A percentile compares a stretch with the other conserved stretches of the same genome.
phyloP scores from a whole-genome alignment of 2,329 filamentous ascomycete species.

The Claviceps africana region DNA sequence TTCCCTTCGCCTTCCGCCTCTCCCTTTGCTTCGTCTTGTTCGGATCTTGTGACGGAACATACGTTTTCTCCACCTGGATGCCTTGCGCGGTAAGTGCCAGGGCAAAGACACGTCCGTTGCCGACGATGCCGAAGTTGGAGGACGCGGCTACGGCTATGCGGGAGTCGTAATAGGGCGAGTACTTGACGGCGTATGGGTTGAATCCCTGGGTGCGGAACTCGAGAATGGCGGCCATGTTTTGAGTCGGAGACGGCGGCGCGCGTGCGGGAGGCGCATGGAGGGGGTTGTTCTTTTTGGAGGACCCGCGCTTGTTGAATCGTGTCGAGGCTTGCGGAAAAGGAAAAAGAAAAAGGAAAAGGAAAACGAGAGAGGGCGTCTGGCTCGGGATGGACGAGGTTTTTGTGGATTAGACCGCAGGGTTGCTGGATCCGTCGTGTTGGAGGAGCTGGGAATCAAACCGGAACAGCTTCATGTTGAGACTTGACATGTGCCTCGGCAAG shows the following conservation, averaged over 20 bases:
- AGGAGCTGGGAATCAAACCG: constrained; percentile 1
- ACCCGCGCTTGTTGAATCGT: background rate
- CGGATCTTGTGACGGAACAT: constrained; percentile 11
- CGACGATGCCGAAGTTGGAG: constrained; percentile 94
- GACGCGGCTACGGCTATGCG: constrained; percentile 78
- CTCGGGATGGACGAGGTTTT: background rate
- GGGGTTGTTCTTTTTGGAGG: too few relatives aligned
- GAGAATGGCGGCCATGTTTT: constrained; percentile 54
- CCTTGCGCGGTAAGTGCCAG: constrained; percentile 72
- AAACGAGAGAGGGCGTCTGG: background rate
- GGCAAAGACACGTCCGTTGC: constrained; percentile 82
- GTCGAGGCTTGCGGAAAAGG: background rate
- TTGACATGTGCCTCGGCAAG: constrained; percentile 8
- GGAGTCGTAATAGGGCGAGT: constrained; percentile 96
- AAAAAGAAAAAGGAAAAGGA: too few relatives aligned
- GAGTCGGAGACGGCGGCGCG: constrained; percentile 1
- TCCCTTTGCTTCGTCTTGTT: background rate
- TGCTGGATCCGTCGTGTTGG: background rate
- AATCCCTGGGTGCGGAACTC: constrained; percentile 87
- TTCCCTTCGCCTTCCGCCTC: background rate
- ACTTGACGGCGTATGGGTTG: constrained; percentile 95
- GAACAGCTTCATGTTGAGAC: constrained; percentile 10
- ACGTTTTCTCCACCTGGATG: constrained; percentile 74
- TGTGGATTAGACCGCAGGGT: background rate
- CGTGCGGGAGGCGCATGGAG: constrained; percentile 10